phyloP scores from a whole-genome alignment of 164 flowering plant species.

The Liriodendron chinense region DNA sequence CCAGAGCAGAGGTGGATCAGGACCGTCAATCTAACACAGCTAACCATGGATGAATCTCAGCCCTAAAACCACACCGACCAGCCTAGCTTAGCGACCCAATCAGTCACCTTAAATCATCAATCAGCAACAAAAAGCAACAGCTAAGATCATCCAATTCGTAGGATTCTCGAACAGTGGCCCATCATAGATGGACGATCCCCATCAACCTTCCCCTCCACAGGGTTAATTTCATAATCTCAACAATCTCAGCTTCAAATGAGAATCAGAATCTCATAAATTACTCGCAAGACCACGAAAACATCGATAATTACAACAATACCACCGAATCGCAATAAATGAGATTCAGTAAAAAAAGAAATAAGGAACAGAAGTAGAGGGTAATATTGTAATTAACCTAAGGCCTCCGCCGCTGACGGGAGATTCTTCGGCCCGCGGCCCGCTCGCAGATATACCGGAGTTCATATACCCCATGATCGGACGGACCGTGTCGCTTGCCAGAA shows the following conservation, averaged over 20 bases:
- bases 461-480: constrained; percentile 58
- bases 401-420: constrained; percentile 87
- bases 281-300: neutral
- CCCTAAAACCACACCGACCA: neutral
- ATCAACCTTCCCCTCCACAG: neutral
- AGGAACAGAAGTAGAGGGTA: neutral
- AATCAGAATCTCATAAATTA: neutral
- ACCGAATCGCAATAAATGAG: neutral
- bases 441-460: constrained; percentile 63
- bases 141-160: neutral
- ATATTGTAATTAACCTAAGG: constrained; percentile 51
- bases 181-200: neutral
- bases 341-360: neutral
- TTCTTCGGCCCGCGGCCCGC: constrained; percentile 63
- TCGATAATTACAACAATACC: neutral
- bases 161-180: neutral
- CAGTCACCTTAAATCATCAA: neutral
- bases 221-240: no score
- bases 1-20: neutral
- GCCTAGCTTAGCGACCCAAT: neutral
- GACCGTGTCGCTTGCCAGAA: neutral
- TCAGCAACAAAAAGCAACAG: neutral
- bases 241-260: neutral
- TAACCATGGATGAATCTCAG: neutral
- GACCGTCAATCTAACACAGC: neutral